Base-by-base conservation (phyloP, 2,329 filamentous ascomycete species). In the Malbranchea cinnamomea region DNA sequence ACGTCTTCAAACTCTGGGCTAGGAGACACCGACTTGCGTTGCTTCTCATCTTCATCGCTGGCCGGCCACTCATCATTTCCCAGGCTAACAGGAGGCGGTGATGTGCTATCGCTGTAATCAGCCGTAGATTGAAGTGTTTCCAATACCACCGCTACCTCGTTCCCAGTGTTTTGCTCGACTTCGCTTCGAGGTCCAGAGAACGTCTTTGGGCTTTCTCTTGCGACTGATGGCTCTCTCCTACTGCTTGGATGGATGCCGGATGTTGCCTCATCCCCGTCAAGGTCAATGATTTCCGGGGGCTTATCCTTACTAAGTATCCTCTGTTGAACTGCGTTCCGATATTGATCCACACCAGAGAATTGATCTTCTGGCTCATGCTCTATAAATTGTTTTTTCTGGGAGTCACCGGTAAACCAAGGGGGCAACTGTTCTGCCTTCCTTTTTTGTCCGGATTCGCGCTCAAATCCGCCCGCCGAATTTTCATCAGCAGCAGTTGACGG, bases 381-480 rank as follows among this genome's bases (percentile, higher is more conserved):
- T 26, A 57, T 45, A 3, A 53, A 43, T 19, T 48, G 40, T 31
- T 51, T 47, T 3, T 46, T 39, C 20, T 41, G 45, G n/a, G 45
- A 45, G 4, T 49, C 42, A 4, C 43, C 52, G 28, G 50, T 46
- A 37, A 65, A 65, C 61, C 61, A 65, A 5, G 58, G 58, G 4
- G 61, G 61, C 20, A 63, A 41, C 16, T 52, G 48, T 15, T 54
- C 45, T 3, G 40, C 22, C 28, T 47, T 43, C 10, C 51, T 52
- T 17, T 40, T 37, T 13, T 45, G 44, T 12, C 50, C 49, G 17
- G 42, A 38, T 24, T 40, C 33, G 39, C 61, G 69, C 32, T 77
- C 67, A 43, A 84, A 82, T 0, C 77, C 78, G 13, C 77, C 77
- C 21, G 70, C 30, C n/a, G n/a, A n/a, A 59, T 57, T 40, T 53